Evolutionary conservation across 2,329 filamentous ascomycete genomes (phyloP), one percentile per base, ranked within the genome.

Genomic region (Diaporthe destruens): DNA sequence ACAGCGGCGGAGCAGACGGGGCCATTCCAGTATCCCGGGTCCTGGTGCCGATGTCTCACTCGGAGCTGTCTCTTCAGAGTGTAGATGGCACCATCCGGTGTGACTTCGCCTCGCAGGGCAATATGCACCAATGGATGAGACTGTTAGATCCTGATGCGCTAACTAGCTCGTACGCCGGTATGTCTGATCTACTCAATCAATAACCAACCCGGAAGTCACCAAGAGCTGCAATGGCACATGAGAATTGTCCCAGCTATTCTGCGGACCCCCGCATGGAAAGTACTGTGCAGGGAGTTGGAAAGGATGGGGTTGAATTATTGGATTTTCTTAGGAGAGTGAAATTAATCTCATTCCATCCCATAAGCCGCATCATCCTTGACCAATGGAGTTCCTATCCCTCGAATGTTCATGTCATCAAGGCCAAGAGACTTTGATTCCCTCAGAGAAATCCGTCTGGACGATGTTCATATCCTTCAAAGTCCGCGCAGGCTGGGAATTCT

Each of bases 371-470:
- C 11, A 5, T 23, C 23, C 2, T n/a, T 11, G 16, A 6, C 29
- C 29, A 61, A 1, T 39, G 44, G 1, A 12, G 1, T 29, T 12
- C 1, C 1, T 3, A 1, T 47, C 39, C 1, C 0, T 32, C 12
- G 0, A n/a, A 0, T 34, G 32, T 9, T 34, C 7, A 14, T 16
- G 6, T 11, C 14, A 32, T 63, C 11, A 63, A 4, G 57, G 57
- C 57, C 57, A 63, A 11, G 57, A 63, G 18, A 63, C 42, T 47
- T 63, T 63, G 42, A 63, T 63, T 11, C 57, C 57, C 12, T 63
- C 57, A 1, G 57, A 63, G 25, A 34, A 63, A 34, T 63, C 57
- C 20, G 57, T 63, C 25, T 49, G 57, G 11, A 63, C 57, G 25
- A 63, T 63, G 11, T 63, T 63, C 57, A 63, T 63, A 32, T 49